Conservation (phyloP, 163 green algal genomes). For the Scenedesmus sp. region DNA sequence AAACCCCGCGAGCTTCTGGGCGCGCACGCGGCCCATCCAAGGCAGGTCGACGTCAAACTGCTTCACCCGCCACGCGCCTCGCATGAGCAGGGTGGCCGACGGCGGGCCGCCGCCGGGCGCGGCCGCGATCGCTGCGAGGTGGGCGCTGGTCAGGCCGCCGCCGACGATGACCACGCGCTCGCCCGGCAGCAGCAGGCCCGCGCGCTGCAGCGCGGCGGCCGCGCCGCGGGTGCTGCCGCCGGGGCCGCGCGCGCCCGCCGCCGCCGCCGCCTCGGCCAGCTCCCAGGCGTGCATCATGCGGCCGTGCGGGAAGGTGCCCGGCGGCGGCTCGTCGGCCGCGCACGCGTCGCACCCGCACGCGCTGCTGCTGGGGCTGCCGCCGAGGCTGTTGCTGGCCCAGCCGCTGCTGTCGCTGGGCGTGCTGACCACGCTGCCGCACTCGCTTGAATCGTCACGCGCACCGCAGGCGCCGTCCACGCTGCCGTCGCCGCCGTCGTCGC, state of each 20-base stretch:
- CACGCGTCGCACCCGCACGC: background rate
- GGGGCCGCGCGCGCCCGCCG: background rate
- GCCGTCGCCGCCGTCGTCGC: background rate
- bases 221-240: background rate
- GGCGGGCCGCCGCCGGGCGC: background rate
- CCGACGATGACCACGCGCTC: slow-evolving; percentile 29
- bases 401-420: background rate
- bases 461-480: too few species aligned
- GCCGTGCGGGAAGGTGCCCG: slow-evolving; percentile 14
- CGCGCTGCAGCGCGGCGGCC: background rate
- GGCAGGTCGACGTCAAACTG: slow-evolving; percentile 42
- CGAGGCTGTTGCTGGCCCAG: background rate
- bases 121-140: slow-evolving; percentile 5
- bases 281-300: slow-evolving; percentile 33
- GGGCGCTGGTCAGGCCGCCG: slow-evolving; percentile 29
- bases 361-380: slow-evolving; percentile 3
- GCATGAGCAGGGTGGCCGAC: slow-evolving; percentile 13
- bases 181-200: slow-evolving; percentile 25
- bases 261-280: slow-evolving; percentile 4
- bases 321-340: background rate
- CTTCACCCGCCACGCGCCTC: slow-evolving; percentile 9
- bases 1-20: slow-evolving; percentile 9
- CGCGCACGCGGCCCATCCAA: slow-evolving; percentile 19
- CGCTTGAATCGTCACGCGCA: too few species aligned
- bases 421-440: too few species aligned